Evolutionary conservation across 108 stramenopile genomes (phyloP).

Genomic region (Schizochytrium sp.): DNA sequence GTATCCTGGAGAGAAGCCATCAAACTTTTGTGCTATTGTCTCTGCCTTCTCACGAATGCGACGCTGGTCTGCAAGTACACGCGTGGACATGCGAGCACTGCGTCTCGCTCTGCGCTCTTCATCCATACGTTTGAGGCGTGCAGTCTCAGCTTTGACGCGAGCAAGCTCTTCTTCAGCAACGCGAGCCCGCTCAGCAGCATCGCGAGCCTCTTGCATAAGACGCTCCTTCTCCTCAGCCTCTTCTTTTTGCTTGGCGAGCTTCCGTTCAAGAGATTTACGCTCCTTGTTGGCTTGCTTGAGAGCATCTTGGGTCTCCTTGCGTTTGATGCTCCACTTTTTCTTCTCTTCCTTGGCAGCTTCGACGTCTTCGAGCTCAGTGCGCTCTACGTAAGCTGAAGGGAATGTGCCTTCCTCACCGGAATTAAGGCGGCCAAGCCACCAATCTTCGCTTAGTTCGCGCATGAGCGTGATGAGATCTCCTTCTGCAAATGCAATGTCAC

Average conservation of each 20-base stretch:
- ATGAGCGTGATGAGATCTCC: conserved; percentile 50
- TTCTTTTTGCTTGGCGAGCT: conserved; percentile 1
- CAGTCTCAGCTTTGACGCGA: conserved; percentile 47
- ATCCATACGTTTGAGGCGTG: conserved; percentile 28
- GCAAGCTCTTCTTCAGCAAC: conserved; percentile 49
- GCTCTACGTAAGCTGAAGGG: conserved; percentile 26
- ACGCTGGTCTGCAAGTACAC: neutral
- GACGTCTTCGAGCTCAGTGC: conserved; percentile 48
- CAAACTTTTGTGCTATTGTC: neutral
- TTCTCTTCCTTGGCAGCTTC: conserved; percentile 59
- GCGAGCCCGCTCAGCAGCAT: conserved; percentile 41
- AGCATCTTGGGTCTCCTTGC: conserved; percentile 4
- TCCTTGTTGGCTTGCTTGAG: conserved; percentile 47
- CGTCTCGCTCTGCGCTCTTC: conserved; percentile 34
- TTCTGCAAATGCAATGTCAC: conserved; percentile 1
- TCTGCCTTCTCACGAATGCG: conserved; percentile 18
- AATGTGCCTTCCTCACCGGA: conserved; percentile 45
- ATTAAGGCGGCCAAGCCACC: conserved; percentile 53
- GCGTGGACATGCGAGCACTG: neutral
- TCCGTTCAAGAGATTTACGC: neutral
- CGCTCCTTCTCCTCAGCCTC: conserved; percentile 32
- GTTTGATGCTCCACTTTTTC: conserved; percentile 35
- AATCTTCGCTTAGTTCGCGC: conserved; percentile 11
- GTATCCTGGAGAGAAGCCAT: neutral
- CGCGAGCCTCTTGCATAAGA: conserved; percentile 10